Conservation (phyloP, 495 filamentous ascomycete species). For the Penicillium parvum region DNA sequence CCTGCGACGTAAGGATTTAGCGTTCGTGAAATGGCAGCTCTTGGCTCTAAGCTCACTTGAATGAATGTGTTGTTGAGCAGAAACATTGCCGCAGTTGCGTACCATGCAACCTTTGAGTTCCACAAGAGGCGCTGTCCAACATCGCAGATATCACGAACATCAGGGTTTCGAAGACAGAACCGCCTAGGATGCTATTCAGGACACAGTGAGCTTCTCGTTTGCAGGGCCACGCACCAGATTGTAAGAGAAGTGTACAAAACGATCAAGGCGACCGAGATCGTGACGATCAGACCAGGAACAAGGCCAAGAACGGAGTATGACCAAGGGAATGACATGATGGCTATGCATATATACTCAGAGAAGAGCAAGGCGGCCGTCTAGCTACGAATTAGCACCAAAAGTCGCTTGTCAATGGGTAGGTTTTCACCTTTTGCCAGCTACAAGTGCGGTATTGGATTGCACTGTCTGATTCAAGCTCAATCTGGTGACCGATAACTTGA, state of each 20-base stretch:
- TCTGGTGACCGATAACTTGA: neutral
- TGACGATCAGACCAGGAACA: conserved; percentile 78
- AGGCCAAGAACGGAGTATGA: conserved; percentile 78
- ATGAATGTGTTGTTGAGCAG: conserved; percentile 84
- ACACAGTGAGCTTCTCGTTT: neutral
- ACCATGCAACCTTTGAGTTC: conserved; percentile 70
- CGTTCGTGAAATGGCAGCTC: no score
- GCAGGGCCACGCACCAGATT: conserved; percentile 54
- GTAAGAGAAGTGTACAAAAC: conserved; percentile 80
- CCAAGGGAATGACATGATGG: conserved; percentile 87
- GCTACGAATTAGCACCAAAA: neutral
- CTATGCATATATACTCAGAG: conserved; percentile 83
- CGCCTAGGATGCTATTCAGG: conserved; percentile 42
- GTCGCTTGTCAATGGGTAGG: neutral
- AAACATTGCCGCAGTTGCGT: conserved; percentile 76
- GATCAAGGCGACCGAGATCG: conserved; percentile 60
- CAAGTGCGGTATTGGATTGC: conserved; percentile 81
- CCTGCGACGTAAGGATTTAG: no score
- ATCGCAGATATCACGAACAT: conserved; percentile 81
- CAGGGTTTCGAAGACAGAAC: conserved; percentile 76
- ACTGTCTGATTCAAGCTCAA: conserved; percentile 16
- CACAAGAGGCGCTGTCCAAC: conserved; percentile 81
- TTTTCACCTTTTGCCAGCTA: conserved; percentile 71
- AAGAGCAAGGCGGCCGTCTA: conserved; percentile 78
- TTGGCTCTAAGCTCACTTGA: conserved; percentile 3